A percentile compares a stretch with the other conserved stretches of the same genome.
Conservation (phyloP, 768 basidiomycete genomes). For the Mycena capillaripes region DNA sequence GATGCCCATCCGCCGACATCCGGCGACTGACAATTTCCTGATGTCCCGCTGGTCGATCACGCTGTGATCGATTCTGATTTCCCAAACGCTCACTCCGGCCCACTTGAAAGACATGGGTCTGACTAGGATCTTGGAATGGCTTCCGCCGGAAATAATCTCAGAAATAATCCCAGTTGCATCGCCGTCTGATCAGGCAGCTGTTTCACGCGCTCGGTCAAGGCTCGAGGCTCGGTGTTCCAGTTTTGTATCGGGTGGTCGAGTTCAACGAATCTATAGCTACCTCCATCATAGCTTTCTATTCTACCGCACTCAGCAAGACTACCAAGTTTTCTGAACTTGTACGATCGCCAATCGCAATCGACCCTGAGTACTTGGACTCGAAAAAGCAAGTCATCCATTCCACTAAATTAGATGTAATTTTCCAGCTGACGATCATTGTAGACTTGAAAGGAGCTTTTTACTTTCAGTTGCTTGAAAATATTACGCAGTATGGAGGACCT, state of each 20-base stretch:
- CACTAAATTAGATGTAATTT: too few relatives aligned
- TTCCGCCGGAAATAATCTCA: constrained; percentile 16
- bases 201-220: constrained; percentile 1
- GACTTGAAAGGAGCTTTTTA: too few relatives aligned
- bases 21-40: too few relatives aligned
- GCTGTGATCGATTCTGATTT: too few relatives aligned
- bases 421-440: not conserved
- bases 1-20: too few relatives aligned
- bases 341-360: not conserved
- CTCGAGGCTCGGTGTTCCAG: not conserved
- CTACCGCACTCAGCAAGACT: not conserved
- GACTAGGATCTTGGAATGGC: constrained; percentile 6
- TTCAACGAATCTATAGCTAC: not conserved
- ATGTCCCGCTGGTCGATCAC: too few relatives aligned
- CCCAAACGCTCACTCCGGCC: too few relatives aligned
- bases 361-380: too few relatives aligned
- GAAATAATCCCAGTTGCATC: not conserved
- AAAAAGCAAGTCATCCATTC: not conserved
- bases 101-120: too few relatives aligned
- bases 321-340: not conserved
- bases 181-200: not conserved
- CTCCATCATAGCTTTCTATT: not conserved
- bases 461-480: not conserved
- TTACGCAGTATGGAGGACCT: not conserved
- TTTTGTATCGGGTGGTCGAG: not conserved